Percentiles rank a stretch among this genome's conserved stretches.
Conservation (phyloP, 2,329 filamentous ascomycete species). For the Epicoccum sorghinum region DNA sequence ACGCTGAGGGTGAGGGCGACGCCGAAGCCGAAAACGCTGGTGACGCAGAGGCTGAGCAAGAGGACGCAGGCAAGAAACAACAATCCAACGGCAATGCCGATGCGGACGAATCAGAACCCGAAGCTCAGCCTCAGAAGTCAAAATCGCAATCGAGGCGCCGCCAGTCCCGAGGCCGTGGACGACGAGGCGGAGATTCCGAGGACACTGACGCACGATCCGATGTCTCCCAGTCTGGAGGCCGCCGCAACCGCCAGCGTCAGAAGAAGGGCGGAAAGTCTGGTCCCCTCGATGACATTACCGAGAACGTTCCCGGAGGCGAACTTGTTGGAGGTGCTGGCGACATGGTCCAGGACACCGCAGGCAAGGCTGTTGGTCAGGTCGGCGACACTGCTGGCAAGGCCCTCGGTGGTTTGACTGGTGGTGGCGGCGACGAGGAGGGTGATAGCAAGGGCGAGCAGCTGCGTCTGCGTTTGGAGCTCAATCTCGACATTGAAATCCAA, state of each 20-base stretch:
- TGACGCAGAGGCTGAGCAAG: conserved; percentile 49
- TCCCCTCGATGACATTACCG: conserved; percentile 62
- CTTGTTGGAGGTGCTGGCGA: conserved; percentile 59
- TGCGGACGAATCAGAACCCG: conserved; percentile 54
- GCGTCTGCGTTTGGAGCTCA: conserved; percentile 63
- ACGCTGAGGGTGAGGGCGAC: conserved; percentile 10
- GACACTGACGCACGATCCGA: conserved; percentile 62
- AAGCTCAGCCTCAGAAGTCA: conserved; percentile 47
- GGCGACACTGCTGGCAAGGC: conserved; percentile 52
- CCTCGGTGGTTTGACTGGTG: conserved; percentile 56
- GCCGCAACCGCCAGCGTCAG: conserved; percentile 60
- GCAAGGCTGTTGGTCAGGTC: conserved; percentile 57
- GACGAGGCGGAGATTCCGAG: conserved; percentile 56
- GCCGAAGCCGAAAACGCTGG: conserved; percentile 15
- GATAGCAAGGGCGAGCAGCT: conserved; percentile 57
- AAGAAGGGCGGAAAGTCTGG: conserved; percentile 57
- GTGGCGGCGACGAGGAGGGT: conserved; percentile 41
- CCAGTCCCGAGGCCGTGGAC: conserved; percentile 57
- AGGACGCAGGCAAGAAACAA: conserved; percentile 48
- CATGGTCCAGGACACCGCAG: conserved; percentile 62
- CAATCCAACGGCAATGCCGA: conserved; percentile 43
- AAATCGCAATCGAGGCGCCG: conserved; percentile 55
- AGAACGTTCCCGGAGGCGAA: conserved; percentile 60
- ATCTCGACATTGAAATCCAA: conserved; percentile 67
- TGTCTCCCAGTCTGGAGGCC: conserved; percentile 59